These are phyloP conservation scores for Lophium mytilinum DNA, from an alignment of 495 filamentous ascomycete species.

Conservation along the genomic window DNA sequence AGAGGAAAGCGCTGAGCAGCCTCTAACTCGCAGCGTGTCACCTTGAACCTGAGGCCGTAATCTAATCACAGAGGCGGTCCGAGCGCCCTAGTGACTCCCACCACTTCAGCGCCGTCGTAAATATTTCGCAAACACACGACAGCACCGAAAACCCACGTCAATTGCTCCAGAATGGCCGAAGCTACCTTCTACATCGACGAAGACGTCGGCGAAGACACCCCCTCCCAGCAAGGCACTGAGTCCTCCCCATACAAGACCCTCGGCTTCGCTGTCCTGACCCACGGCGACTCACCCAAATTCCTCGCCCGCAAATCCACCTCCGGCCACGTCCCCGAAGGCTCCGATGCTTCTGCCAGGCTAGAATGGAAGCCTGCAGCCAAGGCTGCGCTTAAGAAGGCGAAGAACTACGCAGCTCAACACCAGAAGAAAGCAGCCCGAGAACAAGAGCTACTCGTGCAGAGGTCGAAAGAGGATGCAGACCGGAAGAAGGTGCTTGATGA, in stretches of 20 bases:
- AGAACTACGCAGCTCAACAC: slow-evolving; percentile 53
- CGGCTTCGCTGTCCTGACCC: slow-evolving; percentile 65
- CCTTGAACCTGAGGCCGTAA: too few relatives aligned
- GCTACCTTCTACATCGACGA: slow-evolving; percentile 65
- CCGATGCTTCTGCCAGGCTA: slow-evolving; percentile 45
- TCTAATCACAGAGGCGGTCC: too few relatives aligned
- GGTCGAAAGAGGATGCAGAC: slow-evolving; percentile 65
- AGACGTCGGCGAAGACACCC: slow-evolving; percentile 63
- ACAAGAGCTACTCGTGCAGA: slow-evolving; percentile 50
- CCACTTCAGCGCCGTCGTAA: not conserved
- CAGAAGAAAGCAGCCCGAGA: slow-evolving; percentile 42
- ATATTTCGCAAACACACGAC: slow-evolving; percentile 9
- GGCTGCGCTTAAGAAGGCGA: slow-evolving; percentile 73
- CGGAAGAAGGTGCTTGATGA: slow-evolving; percentile 62
- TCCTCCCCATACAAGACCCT: slow-evolving; percentile 72
- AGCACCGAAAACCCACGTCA: slow-evolving; percentile 1
- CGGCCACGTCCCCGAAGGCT: slow-evolving; percentile 53
- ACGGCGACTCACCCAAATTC: slow-evolving; percentile 54
- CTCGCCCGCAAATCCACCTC: slow-evolving; percentile 60
- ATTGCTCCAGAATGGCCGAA: slow-evolving; percentile 24
- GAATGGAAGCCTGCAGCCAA: slow-evolving; percentile 79
- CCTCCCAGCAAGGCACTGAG: slow-evolving; percentile 59
- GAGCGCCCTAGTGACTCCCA: slow-evolving; percentile 4
- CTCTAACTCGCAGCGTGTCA: too few relatives aligned
- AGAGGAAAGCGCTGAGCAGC: too few relatives aligned